Evolutionary conservation across 306 rosid genomes (phyloP).

Genomic region (Pterocarpus macrocarpus): DNA sequence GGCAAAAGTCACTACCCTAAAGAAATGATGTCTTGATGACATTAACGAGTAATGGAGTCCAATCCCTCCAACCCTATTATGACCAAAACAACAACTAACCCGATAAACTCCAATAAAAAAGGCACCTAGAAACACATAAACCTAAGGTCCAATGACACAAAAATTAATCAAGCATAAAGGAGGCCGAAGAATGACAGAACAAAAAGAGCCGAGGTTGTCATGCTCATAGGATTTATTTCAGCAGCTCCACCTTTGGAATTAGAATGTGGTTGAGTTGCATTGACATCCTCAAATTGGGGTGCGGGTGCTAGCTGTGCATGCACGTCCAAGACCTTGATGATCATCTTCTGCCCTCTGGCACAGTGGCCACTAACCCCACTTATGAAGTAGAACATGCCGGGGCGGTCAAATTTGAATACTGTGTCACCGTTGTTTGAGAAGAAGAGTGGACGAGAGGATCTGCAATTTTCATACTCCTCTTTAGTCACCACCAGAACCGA

Average conservation of each 20-base stretch:
- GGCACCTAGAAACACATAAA: not conserved
- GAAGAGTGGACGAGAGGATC: constrained; percentile 64
- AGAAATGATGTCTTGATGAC: not conserved
- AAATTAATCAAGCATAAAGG: constrained; percentile 43
- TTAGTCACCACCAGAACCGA: constrained; percentile 78
- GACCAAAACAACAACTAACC: not conserved
- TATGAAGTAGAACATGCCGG: constrained; percentile 84
- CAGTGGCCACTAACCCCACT: constrained; percentile 91
- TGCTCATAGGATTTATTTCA: constrained; percentile 29
- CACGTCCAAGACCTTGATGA: constrained; percentile 70
- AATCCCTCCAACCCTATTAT: not conserved
- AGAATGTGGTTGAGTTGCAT: constrained; percentile 4
- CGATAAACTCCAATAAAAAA: not conserved
- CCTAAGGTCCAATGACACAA: not conserved
- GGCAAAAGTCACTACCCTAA: constrained; percentile 19
- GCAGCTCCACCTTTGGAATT: constrained; percentile 35
- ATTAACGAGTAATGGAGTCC: not conserved
- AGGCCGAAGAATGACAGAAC: constrained; percentile 24
- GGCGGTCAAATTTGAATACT: constrained; percentile 51
- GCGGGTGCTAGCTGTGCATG: constrained; percentile 41
- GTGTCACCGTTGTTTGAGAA: constrained; percentile 74
- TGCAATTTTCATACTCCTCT: constrained; percentile 76
- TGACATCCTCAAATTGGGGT: constrained; percentile 43
- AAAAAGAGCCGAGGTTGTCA: constrained; percentile 36
- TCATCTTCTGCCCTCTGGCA: constrained; percentile 72